phyloP scores from a whole-genome alignment of 2,329 filamentous ascomycete species.

The Penicillium thymicola region DNA sequence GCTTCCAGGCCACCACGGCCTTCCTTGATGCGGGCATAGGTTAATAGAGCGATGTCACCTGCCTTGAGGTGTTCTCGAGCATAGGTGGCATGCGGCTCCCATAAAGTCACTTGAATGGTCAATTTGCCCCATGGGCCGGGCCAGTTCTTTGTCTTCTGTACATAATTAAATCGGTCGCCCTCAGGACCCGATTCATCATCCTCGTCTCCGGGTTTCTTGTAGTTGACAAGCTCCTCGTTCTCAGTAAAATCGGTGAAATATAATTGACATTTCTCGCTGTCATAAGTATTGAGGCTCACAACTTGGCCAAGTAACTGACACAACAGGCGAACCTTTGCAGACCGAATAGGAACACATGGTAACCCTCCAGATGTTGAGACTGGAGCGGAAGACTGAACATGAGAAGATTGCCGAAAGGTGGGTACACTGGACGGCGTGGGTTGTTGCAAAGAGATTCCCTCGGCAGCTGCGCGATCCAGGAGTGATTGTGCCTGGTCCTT shows the following conservation, averaged over 20 bases:
- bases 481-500: constrained; percentile 28
- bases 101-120: constrained; percentile 69
- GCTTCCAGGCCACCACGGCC: constrained; percentile 66
- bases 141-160: constrained; percentile 52
- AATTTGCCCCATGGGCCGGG: constrained; percentile 69
- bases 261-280: constrained; percentile 54
- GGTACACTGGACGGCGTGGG: constrained; percentile 1
- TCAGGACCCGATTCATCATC: constrained; percentile 40
- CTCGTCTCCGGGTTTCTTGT: constrained; percentile 36
- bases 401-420: background rate
- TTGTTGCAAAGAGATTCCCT: background rate
- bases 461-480: constrained; percentile 18
- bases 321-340: constrained; percentile 57
- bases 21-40: constrained; percentile 69
- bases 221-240: constrained; percentile 62
- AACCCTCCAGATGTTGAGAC: constrained; percentile 3
- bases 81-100: constrained; percentile 61
- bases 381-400: constrained; percentile 10
- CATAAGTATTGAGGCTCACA: constrained; percentile 52
- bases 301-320: constrained; percentile 71
- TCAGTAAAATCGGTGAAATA: constrained; percentile 82
- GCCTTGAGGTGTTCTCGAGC: constrained; percentile 55
- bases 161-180: constrained; percentile 58
- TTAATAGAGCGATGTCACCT: constrained; percentile 63
- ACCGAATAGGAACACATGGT: constrained; percentile 60